Conservation (phyloP, 129 eudicot genomes). For the Erigeron canadensis region DNA sequence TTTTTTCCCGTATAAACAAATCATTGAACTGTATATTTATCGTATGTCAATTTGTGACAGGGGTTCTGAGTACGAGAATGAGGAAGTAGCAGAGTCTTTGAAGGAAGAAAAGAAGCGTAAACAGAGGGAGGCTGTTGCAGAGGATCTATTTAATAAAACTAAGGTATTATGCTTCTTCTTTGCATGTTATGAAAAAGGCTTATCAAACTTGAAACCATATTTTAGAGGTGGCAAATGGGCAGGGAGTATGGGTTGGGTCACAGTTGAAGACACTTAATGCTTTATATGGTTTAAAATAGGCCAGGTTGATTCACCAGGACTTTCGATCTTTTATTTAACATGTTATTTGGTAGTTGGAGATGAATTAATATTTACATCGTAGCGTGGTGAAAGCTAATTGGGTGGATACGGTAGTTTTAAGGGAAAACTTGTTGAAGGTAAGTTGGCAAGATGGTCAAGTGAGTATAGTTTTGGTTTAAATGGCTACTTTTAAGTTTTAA, state of each 20-base stretch:
- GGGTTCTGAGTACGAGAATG: constrained; percentile 71
- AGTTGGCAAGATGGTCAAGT: neutral
- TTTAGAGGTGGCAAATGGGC: neutral
- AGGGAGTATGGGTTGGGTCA: too few species aligned
- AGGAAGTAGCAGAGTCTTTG: constrained; percentile 51
- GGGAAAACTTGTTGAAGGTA: too few species aligned
- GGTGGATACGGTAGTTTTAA: neutral
- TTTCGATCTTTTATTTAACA: neutral
- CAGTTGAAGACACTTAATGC: neutral
- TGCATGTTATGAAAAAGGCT: neutral
- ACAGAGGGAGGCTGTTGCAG: constrained; percentile 84
- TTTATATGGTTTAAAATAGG: too few species aligned
- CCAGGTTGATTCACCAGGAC: too few species aligned
- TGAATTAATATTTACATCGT: neutral
- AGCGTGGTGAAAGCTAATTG: neutral
- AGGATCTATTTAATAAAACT: constrained; percentile 69
- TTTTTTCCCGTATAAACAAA: neutral
- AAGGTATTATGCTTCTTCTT: constrained; percentile 36
- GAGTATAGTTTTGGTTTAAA: neutral
- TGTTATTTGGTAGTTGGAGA: neutral
- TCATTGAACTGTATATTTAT: neutral
- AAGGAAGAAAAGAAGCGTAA: constrained; percentile 85
- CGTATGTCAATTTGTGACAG: constrained; percentile 37
- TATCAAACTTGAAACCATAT: neutral
- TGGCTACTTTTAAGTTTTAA: neutral